Evolutionary conservation across 225 moss, liverwort and hornwort species (phyloP), one percentile per base, ranked within the genome.

Genomic region (Asterella californica): DNA sequence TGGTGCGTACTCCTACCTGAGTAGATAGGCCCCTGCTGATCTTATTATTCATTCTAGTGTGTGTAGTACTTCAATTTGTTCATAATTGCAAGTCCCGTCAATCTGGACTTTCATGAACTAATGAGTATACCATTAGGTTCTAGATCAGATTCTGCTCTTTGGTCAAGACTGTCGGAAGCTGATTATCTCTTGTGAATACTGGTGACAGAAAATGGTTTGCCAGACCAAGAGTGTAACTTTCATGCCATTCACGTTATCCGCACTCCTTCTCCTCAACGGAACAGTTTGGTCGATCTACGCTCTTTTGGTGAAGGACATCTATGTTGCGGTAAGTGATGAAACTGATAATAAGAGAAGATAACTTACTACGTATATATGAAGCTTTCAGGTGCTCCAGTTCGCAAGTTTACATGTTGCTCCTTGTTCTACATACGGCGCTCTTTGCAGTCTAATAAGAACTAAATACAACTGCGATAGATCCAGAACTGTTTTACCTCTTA

Each of bases 231-330:
- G 81, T n/a, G 81, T 81, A 49, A 76, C 64, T 32, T 81, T 46
- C 81, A 74, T 81, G 81, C 81, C 81, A 36, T 81, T 81, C 66
- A 81, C 81, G 15, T 76, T 81, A 49, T 81, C 81, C 75, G 45
- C 68, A 22, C 33, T 81, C 24, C 81, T 75, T 25, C 75, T 81
- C 5, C 6, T 68, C 18, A 81, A 81, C 27, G 81, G 81, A 68
- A 8, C 48, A 9, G 75, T 75, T 50, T 81, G 81, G 81, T 50
- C 30, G 27, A 4, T 67, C 24, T 81, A 74, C 67, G 81, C 81
- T 1, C 8, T 81, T 12, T 34, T 81, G 50, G 76, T 67, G 64
- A 50, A 65, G 21, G 81, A 81, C 66, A 75, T 81, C 64, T 81
- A 75, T 29, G 76, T 81, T 12, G 12, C 19, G 81, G 81, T 81